These are phyloP conservation scores for Ziziphus jujuba DNA, from an alignment of 306 rosid species.

Conservation along the genomic window DNA sequence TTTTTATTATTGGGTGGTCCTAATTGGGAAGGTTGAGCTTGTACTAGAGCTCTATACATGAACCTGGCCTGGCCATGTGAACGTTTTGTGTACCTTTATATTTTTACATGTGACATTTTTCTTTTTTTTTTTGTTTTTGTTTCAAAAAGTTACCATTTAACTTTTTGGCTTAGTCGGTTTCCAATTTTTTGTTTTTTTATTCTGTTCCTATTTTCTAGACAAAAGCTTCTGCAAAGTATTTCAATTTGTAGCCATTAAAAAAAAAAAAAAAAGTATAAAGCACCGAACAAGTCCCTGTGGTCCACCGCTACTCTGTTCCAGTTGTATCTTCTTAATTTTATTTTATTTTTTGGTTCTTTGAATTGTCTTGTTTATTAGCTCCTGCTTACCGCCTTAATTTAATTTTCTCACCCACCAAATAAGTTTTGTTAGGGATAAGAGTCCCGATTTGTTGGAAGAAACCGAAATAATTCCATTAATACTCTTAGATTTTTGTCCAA, in stretches of 20 bases:
- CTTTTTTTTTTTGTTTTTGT: background rate
- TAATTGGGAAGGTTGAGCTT: slow-evolving; percentile 14
- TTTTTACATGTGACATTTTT: background rate
- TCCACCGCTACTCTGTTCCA: background rate
- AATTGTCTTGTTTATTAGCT: background rate
- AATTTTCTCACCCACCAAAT: background rate
- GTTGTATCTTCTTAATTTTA: no score
- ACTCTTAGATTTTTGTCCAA: background rate
- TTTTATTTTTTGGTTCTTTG: no score
- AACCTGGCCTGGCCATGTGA: background rate
- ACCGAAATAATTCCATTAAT: background rate
- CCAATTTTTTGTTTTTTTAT: no score
- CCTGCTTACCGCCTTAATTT: background rate
- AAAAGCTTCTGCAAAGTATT: background rate
- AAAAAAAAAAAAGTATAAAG: background rate
- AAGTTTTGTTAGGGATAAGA: background rate
- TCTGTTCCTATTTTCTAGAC: background rate
- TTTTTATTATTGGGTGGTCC: background rate
- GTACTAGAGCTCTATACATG: background rate
- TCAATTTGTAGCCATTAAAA: no score
- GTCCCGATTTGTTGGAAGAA: slow-evolving; percentile 6
- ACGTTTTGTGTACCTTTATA: background rate
- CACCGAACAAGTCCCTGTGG: slow-evolving; percentile 1
- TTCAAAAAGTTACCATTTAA: background rate
- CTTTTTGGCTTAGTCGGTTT: no score